A percentile compares a stretch with the other conserved stretches of the same genome.
phyloP scores from a whole-genome alignment of 2,329 filamentous ascomycete genomes.

The Zalaria sp. region DNA sequence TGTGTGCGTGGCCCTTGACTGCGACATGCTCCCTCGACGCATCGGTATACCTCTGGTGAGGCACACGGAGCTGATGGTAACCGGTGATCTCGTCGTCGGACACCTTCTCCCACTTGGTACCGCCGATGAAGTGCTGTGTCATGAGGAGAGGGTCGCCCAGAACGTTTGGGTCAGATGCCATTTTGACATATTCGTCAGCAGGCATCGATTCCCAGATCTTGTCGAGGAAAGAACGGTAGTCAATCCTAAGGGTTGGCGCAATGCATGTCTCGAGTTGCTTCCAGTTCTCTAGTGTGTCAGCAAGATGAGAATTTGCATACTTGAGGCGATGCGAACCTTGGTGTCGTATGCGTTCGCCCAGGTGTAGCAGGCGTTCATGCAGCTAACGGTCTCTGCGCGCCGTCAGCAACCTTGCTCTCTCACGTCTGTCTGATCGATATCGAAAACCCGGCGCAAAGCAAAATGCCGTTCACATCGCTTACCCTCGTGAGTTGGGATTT shows the following conservation, averaged over 20 bases:
- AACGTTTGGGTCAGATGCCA: constrained; percentile 37
- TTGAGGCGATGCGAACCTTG: constrained; percentile 26
- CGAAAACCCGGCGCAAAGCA: too few relatives aligned
- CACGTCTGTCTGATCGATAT: too few relatives aligned
- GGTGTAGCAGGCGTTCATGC: constrained; percentile 27
- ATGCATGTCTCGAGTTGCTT: constrained; percentile 45
- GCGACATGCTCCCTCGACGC: constrained; percentile 29
- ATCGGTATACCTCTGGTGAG: constrained; percentile 42
- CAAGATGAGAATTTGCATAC: too few relatives aligned
- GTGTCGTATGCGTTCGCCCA: constrained; percentile 54
- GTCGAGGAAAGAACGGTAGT: constrained; percentile 48
- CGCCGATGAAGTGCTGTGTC: constrained; percentile 44
- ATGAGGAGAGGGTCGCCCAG: constrained; percentile 40
- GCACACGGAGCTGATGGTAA: constrained; percentile 44
- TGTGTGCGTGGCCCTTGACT: constrained; percentile 43
- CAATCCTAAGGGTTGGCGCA: constrained; percentile 49
- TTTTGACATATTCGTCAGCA: constrained; percentile 36
- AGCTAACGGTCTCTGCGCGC: constrained; percentile 21
- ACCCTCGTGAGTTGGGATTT: constrained; percentile 7
- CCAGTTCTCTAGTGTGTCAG: constrained; percentile 33
- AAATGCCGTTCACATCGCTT: background rate
- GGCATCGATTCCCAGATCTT: constrained; percentile 44
- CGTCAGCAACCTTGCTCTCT: background rate
- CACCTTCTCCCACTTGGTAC: constrained; percentile 37
- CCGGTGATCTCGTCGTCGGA: constrained; percentile 34